phyloP scores from a whole-genome alignment of 768 basidiomycete species.

The Phlebiopsis gigantea region DNA sequence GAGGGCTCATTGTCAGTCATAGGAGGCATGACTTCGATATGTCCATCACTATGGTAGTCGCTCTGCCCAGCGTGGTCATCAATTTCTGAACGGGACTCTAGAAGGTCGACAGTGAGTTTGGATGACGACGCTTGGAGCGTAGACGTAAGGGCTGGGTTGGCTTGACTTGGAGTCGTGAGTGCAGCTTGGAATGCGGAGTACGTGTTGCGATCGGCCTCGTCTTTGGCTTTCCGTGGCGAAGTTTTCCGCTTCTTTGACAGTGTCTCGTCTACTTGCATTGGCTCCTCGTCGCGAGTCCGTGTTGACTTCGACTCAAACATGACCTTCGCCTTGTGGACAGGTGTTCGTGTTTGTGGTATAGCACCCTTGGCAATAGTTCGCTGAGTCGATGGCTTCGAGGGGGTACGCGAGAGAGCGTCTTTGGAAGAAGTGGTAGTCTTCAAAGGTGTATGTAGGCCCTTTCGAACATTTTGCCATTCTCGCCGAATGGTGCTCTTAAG shows the following conservation, averaged over 20 bases:
- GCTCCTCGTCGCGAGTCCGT: constrained; percentile 11
- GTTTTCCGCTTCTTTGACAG: constrained; percentile 21
- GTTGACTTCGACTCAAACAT: constrained; percentile 14
- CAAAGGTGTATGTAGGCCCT: neutral
- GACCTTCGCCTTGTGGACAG: constrained; percentile 25
- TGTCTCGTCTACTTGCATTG: constrained; percentile 18
- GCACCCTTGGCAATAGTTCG: no score
- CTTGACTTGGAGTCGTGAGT: neutral
- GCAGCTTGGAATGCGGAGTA: constrained; percentile 11
- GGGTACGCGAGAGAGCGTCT: constrained; percentile 9
- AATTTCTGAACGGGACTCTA: neutral
- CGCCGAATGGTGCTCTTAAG: neutral
- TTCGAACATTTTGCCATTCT: neutral
- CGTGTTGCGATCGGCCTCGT: neutral
- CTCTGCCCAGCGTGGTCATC: neutral
- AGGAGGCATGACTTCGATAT: neutral
- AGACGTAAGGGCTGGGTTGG: neutral
- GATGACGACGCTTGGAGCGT: constrained; percentile 11
- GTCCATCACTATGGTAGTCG: neutral
- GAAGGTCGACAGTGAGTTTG: constrained; percentile 10
- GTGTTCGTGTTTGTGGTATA: constrained; percentile 18
- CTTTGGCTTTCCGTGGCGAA: neutral
- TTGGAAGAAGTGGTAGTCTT: neutral
- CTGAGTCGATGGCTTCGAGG: constrained; percentile 20
- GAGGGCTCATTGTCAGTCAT: neutral